Evolutionary conservation across 1,284 basidiomycete genomes (phyloP).

Genomic region (Sutorius eximius): DNA sequence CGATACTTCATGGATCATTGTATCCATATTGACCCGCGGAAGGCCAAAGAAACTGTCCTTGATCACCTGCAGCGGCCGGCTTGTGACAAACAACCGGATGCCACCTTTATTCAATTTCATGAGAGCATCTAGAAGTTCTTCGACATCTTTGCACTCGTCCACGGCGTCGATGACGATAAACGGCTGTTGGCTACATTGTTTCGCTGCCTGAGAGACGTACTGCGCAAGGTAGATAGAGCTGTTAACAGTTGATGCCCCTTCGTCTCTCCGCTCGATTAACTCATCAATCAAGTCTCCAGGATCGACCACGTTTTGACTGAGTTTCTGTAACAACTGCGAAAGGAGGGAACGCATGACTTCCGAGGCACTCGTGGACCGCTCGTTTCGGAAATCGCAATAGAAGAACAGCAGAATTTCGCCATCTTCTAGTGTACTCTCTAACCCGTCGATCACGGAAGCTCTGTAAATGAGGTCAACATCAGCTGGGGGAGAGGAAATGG

Average conservation of each 20-base stretch:
- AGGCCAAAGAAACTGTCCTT: not conserved
- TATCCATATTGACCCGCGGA: not conserved
- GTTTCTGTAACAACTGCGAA: slow-evolving; percentile 9
- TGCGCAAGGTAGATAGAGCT: not conserved
- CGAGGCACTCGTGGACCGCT: not conserved
- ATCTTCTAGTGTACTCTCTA: not conserved
- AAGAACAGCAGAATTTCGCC: slow-evolving; percentile 10
- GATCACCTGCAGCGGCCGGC: slow-evolving; percentile 1
- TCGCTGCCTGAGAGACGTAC: slow-evolving; percentile 1
- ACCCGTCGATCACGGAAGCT: slow-evolving; percentile 12
- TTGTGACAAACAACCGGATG: not conserved
- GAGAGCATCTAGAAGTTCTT: not conserved
- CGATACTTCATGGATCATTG: not conserved
- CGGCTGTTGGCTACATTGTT: not conserved
- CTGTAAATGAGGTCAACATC: not conserved
- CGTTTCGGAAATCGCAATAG: slow-evolving; percentile 17
- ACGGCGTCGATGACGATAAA: slow-evolving; percentile 4
- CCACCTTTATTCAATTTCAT: not conserved
- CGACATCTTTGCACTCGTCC: slow-evolving; percentile 4
- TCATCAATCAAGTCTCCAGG: not conserved
- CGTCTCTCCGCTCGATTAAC: not conserved
- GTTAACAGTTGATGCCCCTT: not conserved
- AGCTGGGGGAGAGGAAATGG: not conserved
- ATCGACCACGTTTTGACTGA: not conserved
- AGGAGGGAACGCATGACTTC: slow-evolving; percentile 17